Percentiles rank a stretch among this genome's conserved stretches.
Evolutionary conservation across 1,284 basidiomycete species (phyloP).

Genomic region (Microbotryum lychnidis-dioicae): DNA sequence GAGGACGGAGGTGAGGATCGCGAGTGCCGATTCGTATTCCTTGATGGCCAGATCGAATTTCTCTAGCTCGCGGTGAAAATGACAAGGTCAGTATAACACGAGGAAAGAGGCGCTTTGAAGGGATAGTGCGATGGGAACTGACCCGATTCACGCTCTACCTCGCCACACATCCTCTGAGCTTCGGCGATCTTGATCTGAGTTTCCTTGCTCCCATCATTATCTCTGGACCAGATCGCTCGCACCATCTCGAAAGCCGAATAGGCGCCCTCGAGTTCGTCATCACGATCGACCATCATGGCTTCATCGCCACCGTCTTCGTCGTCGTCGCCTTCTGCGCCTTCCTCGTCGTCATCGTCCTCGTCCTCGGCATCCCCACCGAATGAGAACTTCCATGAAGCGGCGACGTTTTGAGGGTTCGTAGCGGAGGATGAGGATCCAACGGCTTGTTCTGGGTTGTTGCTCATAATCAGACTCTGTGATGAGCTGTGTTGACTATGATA

Average conservation of each 20-base stretch:
- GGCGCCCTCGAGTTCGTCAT: conserved; percentile 33
- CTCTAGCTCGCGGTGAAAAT: conserved; percentile 11
- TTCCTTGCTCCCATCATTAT: neutral
- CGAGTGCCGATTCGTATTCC: conserved; percentile 31
- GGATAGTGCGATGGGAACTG: neutral
- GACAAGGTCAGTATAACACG: too few relatives aligned
- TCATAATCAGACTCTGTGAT: too few relatives aligned
- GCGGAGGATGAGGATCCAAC: conserved; percentile 13
- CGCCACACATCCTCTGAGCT: conserved; percentile 31
- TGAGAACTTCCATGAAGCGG: conserved; percentile 21
- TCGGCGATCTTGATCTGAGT: conserved; percentile 28
- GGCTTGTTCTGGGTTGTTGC: conserved; percentile 8
- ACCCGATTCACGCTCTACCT: conserved; percentile 34
- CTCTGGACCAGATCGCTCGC: conserved; percentile 18
- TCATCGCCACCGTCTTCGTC: conserved; percentile 18
- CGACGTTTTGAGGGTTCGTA: conserved; percentile 2
- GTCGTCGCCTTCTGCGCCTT: conserved; percentile 11
- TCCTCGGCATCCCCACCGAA: conserved; percentile 30
- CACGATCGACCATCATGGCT: conserved; percentile 22
- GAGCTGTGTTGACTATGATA: neutral
- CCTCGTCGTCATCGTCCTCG: conserved; percentile 27
- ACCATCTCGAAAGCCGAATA: conserved; percentile 33
- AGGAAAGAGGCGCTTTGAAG: neutral
- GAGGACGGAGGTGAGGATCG: conserved; percentile 18
- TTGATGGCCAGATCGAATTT: conserved; percentile 31